Evolutionary conservation across 179 eudicot species (phyloP).

Genomic region (Spergularia azorica): DNA sequence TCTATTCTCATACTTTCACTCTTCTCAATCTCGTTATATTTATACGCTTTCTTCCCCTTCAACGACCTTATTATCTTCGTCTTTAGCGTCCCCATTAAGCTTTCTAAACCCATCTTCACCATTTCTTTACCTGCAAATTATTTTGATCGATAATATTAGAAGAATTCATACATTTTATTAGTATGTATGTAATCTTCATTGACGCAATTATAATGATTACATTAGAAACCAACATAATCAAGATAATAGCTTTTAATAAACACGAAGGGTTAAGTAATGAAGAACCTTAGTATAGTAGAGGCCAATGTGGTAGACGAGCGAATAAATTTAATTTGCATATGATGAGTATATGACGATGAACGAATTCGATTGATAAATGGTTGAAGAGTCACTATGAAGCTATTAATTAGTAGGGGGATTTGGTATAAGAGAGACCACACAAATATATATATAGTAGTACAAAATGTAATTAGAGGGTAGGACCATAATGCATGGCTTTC

Average conservation of each 20-base stretch:
- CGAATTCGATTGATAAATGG: background rate
- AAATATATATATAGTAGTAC: constrained; percentile 10
- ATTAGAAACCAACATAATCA: too few species aligned
- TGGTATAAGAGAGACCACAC: constrained; percentile 19
- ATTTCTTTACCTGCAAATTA: constrained; percentile 25
- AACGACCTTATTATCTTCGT: constrained; percentile 46
- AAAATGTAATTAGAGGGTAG: constrained; percentile 14
- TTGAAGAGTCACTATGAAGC: constrained; percentile 4
- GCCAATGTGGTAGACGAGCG: too few species aligned
- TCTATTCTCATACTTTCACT: constrained; percentile 94
- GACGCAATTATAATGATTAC: too few species aligned
- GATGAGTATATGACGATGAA: too few species aligned
- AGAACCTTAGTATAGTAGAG: too few species aligned
- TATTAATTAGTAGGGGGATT: constrained; percentile 4
- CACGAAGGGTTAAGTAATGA: too few species aligned
- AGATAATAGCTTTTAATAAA: too few species aligned
- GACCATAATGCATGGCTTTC: constrained; percentile 10
- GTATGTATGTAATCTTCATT: too few species aligned
- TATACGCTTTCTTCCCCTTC: constrained; percentile 35
- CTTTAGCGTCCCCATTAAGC: constrained; percentile 60
- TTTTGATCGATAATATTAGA: too few species aligned
- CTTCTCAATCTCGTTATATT: constrained; percentile 78
- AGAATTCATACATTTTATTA: too few species aligned
- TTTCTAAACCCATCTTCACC: constrained; percentile 67
- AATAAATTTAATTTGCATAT: too few species aligned